Evolutionary conservation across 2,329 filamentous ascomycete genomes (phyloP).

Genomic region (Microcera coccophila): DNA sequence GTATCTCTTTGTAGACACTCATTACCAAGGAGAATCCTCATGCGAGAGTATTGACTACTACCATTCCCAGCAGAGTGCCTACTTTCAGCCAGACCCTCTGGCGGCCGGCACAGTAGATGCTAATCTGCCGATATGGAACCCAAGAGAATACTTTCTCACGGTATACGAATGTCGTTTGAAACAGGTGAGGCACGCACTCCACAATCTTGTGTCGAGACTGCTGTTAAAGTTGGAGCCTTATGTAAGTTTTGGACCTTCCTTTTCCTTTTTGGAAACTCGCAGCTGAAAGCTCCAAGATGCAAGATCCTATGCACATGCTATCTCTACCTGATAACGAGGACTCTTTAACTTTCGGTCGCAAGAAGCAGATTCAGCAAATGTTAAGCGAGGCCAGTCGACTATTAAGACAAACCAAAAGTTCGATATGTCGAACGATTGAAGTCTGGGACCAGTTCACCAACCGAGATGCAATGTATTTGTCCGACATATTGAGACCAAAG

Average conservation of each 20-base stretch:
- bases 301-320: not conserved
- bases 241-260: slow-evolving; percentile 1
- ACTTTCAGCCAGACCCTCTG: slow-evolving; percentile 1
- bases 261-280: no score
- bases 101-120: slow-evolving; percentile 1
- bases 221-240: slow-evolving; percentile 1
- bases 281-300: no score
- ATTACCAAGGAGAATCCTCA: slow-evolving; percentile 2
- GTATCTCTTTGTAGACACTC: slow-evolving; percentile 4
- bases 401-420: slow-evolving; percentile 1
- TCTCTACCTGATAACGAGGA: not conserved
- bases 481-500: not conserved
- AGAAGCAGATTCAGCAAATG: slow-evolving; percentile 3
- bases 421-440: slow-evolving; percentile 1
- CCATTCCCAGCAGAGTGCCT: not conserved
- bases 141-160: slow-evolving; percentile 3
- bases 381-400: slow-evolving; percentile 2
- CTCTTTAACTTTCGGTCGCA: not conserved
- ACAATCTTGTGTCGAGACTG: slow-evolving; percentile 4
- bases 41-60: slow-evolving; percentile 1
- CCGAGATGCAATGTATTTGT: slow-evolving; percentile 2
- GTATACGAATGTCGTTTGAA: slow-evolving; percentile 2
- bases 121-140: not conserved
- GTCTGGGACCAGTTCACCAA: slow-evolving; percentile 4
- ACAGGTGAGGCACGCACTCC: slow-evolving; percentile 3